phyloP scores from a whole-genome alignment of 106 monocot genomes.

The Iris macrosiphon region DNA sequence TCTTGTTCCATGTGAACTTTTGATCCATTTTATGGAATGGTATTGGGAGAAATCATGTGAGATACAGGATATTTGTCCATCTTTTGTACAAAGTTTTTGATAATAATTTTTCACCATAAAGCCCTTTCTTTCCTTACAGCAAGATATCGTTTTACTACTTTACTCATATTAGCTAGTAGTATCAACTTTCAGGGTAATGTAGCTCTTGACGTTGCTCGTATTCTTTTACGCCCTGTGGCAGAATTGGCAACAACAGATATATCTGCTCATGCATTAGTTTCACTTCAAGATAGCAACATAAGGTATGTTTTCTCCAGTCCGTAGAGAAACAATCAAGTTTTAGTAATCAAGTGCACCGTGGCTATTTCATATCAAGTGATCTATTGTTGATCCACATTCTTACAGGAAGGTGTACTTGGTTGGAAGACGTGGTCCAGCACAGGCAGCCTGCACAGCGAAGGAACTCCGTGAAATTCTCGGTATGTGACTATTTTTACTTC shows the following conservation, averaged over 20 bases:
- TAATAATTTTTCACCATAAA: no score
- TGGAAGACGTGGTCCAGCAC: conserved; percentile 92
- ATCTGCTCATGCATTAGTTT: conserved; percentile 62
- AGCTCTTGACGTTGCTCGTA: conserved; percentile 92
- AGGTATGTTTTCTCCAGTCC: conserved; percentile 37
- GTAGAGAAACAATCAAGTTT: background rate
- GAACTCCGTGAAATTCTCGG: conserved; percentile 94
- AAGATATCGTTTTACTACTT: no score
- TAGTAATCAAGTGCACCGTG: no score
- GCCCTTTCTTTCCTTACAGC: no score
- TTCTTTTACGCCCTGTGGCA: conserved; percentile 63
- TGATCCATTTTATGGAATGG: no score
- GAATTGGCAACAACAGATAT: conserved; percentile 87
- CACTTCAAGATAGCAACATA: conserved; percentile 72
- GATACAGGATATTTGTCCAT: no score
- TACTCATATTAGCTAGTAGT: no score
- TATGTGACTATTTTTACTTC: no score
- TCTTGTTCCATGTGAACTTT: no score
- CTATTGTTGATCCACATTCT: background rate
- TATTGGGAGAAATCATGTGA: no score
- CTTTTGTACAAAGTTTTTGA: no score
- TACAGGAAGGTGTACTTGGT: conserved; percentile 78
- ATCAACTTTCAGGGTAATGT: conserved; percentile 82
- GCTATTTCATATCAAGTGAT: no score
- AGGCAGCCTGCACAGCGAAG: conserved; percentile 97